phyloP scores from a whole-genome alignment of 306 rosid genomes.

The Mimosa pudica region DNA sequence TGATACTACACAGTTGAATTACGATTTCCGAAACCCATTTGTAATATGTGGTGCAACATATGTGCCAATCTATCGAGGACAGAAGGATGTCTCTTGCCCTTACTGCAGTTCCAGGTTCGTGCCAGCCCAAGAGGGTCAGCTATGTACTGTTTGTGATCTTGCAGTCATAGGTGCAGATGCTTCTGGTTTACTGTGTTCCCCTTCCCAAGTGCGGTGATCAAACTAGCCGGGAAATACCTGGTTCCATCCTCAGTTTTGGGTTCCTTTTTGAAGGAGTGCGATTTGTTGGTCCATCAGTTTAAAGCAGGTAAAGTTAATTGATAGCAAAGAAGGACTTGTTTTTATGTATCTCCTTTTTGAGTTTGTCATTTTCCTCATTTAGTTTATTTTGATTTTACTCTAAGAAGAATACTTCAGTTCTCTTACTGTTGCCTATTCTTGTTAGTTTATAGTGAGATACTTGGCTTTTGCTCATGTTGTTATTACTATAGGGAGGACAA shows the following conservation, averaged over 20 bases:
- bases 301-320: constrained; percentile 38
- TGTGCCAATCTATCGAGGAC: constrained; percentile 90
- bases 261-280: constrained; percentile 33
- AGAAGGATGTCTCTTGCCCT: constrained; percentile 85
- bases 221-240: constrained; percentile 33
- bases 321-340: constrained; percentile 30
- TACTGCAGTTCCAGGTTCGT: constrained; percentile 89
- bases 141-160: constrained; percentile 87
- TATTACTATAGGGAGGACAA: constrained; percentile 6
- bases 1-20: constrained; percentile 68
- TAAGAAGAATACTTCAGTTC: constrained; percentile 16
- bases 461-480: not conserved
- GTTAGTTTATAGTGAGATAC: constrained; percentile 31
- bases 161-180: constrained; percentile 87
- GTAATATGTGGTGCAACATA: constrained; percentile 87
- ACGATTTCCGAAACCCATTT: constrained; percentile 91
- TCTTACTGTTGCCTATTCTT: constrained; percentile 33
- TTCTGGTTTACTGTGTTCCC: constrained; percentile 87
- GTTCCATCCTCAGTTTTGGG: constrained; percentile 43
- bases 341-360: constrained; percentile 15
- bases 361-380: not conserved
- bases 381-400: constrained; percentile 12
- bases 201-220: constrained; percentile 82
- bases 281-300: constrained; percentile 4
- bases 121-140: constrained; percentile 73